Conservation (phyloP, 1,284 basidiomycete species). For the Volvariella volvacea region DNA sequence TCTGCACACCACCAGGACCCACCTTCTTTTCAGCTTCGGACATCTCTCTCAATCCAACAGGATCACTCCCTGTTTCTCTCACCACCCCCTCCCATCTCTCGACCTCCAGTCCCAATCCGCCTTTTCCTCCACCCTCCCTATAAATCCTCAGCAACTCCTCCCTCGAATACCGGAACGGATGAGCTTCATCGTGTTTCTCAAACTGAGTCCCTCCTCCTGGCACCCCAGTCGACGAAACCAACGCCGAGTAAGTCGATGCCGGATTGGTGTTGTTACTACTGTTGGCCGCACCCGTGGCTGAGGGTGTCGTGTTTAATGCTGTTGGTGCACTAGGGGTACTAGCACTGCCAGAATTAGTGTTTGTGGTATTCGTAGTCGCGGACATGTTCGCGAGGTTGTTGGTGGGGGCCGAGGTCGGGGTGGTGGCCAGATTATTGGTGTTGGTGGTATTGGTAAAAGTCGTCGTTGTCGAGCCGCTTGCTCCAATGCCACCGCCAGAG, state of each 20-base stretch:
- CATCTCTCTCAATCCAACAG: conserved; percentile 74
- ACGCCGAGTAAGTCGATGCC: conserved; percentile 74
- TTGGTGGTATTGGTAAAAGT: too few species aligned
- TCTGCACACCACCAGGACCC: too few species aligned
- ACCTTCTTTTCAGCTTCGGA: conserved; percentile 87
- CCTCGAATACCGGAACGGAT: conserved; percentile 82
- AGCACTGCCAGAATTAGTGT: too few species aligned
- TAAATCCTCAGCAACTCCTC: conserved; percentile 83
- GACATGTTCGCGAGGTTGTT: too few species aligned
- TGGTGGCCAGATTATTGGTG: too few species aligned
- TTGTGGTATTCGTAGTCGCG: too few species aligned
- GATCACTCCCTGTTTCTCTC: conserved; percentile 65
- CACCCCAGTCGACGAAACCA: conserved; percentile 52
- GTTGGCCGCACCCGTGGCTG: conserved; percentile 39
- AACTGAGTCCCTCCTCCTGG: conserved; percentile 22
- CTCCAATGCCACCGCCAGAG: conserved; percentile 14
- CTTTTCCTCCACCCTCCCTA: conserved; percentile 70
- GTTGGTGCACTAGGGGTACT: too few species aligned
- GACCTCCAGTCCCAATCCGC: conserved; percentile 76
- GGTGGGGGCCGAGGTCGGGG: too few species aligned
- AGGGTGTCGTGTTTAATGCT: conserved; percentile 18
- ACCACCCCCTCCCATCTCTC: conserved; percentile 84
- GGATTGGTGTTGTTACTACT: too few species aligned
- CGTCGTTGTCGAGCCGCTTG: too few species aligned
- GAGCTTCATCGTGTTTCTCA: conserved; percentile 54